Evolutionary conservation across 306 rosid species (phyloP).

Genomic region (Cicer cuneatum): DNA sequence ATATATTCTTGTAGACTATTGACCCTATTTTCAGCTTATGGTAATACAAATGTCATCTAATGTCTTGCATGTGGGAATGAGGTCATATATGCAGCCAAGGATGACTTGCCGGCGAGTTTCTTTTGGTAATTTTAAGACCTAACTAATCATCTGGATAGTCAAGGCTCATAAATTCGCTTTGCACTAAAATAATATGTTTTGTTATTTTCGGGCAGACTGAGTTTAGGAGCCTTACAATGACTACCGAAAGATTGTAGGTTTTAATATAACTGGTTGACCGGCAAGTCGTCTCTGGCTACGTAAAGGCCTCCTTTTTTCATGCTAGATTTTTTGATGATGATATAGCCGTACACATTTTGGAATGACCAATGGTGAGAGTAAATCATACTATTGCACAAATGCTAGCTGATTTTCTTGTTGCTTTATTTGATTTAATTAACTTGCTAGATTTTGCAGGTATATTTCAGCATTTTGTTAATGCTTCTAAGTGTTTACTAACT

Average conservation of each 20-base stretch:
- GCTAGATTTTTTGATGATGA: slow-evolving; percentile 63
- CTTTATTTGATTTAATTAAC: slow-evolving; percentile 11
- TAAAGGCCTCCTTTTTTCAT: slow-evolving; percentile 71
- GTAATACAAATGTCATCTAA: slow-evolving; percentile 52
- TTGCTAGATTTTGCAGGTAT: slow-evolving; percentile 46
- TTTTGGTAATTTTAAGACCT: neutral
- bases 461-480: slow-evolving; percentile 6
- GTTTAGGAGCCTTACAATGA: neutral
- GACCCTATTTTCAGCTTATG: neutral
- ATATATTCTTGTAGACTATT: slow-evolving; percentile 12
- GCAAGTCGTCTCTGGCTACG: slow-evolving; percentile 90
- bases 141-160: neutral
- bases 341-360: slow-evolving; percentile 32
- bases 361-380: slow-evolving; percentile 13
- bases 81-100: slow-evolving; percentile 95
- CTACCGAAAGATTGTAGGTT: neutral
- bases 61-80: slow-evolving; percentile 92
- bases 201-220: neutral
- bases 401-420: neutral
- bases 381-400: neutral
- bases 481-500: slow-evolving; percentile 18
- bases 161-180: neutral
- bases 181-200: neutral
- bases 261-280: slow-evolving; percentile 39
- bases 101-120: slow-evolving; percentile 88